Evolutionary conservation across 441 rosid genomes (phyloP), one percentile per base, ranked within the genome.

Genomic region (Eutrema salsugineum): DNA sequence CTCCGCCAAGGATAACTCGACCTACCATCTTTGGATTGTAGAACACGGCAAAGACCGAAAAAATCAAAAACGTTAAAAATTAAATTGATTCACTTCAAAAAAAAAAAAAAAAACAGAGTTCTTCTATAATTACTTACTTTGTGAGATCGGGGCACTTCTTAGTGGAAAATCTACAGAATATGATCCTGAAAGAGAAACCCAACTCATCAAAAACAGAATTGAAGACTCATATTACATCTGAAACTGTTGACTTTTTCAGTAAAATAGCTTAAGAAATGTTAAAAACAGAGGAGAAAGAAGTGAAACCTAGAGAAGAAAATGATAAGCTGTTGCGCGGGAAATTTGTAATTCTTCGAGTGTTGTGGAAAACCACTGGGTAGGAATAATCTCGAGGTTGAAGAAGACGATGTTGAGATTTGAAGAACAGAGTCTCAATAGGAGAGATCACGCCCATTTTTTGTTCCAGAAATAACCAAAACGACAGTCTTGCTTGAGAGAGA

Each of bases 351-450:
- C 57, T 15, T 67, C 16, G 63, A 51, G 68, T 43, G 49, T 51
- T 59, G 3, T 33, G 40, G 19, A 32, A 38, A 57, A 8, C 53
- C 20, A 57, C 11, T 8, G 55, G 20, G 22, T 22, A 22, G 6
- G 68, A 51, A 24, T 12, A 60, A 44, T 33, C 35, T 42, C 73
- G 63, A 67, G 63, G 56, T 50, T 74, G 63, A 51, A 67, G 78
- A 74, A 67, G 73, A 43, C 56, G 24, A 49, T 74, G 50, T 24
- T 42, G 63, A 67, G 78, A 67, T 48, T 67, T 74, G 5, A 67
- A 15, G 63, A 74, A 60, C 73, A 74, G 40, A 59, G 78, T 74
- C 48, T 67, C 63, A 9, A 15, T 32, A 8, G 77, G 77, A 66
- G 77, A 73, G 42, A 59, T 67, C 49, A 74, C 42, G 4, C 63